Evolutionary conservation across 495 filamentous ascomycete genomes (phyloP), one percentile per base, ranked within the genome.

Genomic region (Parathielavia hyrcaniae): DNA sequence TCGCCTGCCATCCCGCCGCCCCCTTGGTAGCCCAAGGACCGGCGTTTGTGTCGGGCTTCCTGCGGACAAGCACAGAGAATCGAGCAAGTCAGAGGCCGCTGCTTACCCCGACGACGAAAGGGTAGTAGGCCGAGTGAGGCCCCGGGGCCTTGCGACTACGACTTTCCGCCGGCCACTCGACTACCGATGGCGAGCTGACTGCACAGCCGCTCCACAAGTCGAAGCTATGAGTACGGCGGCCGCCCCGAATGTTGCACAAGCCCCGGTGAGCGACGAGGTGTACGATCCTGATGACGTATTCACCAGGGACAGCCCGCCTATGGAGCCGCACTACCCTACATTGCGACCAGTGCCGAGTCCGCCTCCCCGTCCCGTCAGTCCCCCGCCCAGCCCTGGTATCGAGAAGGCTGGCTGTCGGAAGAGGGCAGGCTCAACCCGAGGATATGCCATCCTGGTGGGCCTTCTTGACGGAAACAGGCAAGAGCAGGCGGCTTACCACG

Each of bases 371-470:
- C 63, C 67, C 70, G 67, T 71, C 63, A 76, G 75, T 74, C 64
- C 64, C 64, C 61, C 69, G 63, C 55, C 67, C 53, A 71, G 64
- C 50, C 55, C 63, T 53, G 69, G 69, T 53, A 55, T 59, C 52
- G 72, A 67, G 61, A 71, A 64, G 67, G 71, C 75, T 71, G 72
- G 71, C 68, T 62, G 68, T 69, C 74, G 73, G 49, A 66, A 61
- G 56, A 75, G 71, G 71, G 58, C 69, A 59, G 67, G 65, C 61
- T 67, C 71, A 51, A 72, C 65, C 57, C 75, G 72, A 59, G 81
- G 78, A 63, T 79, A 84, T 78, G 79, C 71, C 44, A 75, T 82
- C 50, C 67, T 84, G 60, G 71, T 84, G 38, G 64, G 67, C 30
- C 71, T 75, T 58, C 76, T 84, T 50, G 78, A 71, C 64, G 74